These are phyloP conservation scores for Mycena haematopus DNA, from an alignment of 768 basidiomycete species.

Conservation along the genomic window DNA sequence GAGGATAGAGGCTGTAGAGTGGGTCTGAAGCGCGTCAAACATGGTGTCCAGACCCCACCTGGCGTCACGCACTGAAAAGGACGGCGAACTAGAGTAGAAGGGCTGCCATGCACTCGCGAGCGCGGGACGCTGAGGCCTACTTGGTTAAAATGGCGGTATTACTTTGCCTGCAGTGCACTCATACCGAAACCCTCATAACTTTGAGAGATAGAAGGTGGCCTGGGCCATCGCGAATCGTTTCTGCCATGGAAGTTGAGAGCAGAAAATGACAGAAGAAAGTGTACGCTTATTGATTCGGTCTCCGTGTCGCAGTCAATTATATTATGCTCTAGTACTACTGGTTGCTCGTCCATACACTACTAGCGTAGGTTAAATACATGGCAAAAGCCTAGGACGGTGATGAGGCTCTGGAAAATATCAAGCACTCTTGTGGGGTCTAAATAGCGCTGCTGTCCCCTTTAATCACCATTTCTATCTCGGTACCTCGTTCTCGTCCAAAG, in stretches of 20 bases:
- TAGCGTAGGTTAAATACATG: slow-evolving; percentile 9
- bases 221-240: slow-evolving; percentile 51
- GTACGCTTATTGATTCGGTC: not conserved
- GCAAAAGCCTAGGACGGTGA: not conserved
- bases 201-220: slow-evolving; percentile 78
- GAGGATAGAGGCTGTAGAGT: slow-evolving; percentile 77
- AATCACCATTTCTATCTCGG: slow-evolving; percentile 31
- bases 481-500: slow-evolving; percentile 32
- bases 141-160: slow-evolving; percentile 1
- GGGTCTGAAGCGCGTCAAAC: slow-evolving; percentile 46
- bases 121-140: slow-evolving; percentile 64
- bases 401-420: not conserved
- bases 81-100: slow-evolving; percentile 83
- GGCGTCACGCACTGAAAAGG: slow-evolving; percentile 65
- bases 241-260: slow-evolving; percentile 17
- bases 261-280: not conserved
- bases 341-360: slow-evolving; percentile 12
- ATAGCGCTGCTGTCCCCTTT: slow-evolving; percentile 3
- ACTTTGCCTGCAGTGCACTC: slow-evolving; percentile 33
- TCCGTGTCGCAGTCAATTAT: not conserved
- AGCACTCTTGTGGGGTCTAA: not conserved
- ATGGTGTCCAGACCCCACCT: not conserved
- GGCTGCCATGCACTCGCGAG: slow-evolving; percentile 83
- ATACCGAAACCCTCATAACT: slow-evolving; percentile 87
- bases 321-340: not conserved